Base-by-base conservation (phyloP, 305 asterid genomes). In the Rubia tinctorum region DNA sequence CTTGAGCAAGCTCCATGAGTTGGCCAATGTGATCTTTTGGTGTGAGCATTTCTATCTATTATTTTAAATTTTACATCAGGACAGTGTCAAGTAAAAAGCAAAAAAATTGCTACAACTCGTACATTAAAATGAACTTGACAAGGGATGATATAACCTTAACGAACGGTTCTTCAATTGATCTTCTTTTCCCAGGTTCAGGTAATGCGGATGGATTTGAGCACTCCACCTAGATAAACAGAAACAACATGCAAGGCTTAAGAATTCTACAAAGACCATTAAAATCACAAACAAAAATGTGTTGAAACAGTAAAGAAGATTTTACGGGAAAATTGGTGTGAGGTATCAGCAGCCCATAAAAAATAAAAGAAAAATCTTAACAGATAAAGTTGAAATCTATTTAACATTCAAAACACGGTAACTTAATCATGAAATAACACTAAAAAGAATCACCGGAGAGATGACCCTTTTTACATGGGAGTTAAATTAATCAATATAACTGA, bases 1-100 rank as follows among this genome's bases (percentile, higher is more conserved):
- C 99, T 89, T 95, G 99, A 74, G 99, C 90, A 79, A 95, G 98
- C 86, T 95, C 99, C 99, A 95, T 95, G 44, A 90, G 88, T 44
- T 96, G 82, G 82, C 99, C 99, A 77, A 95, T 92, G 81, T 89
- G 89, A 71, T 91, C 98, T 85, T 92, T 95, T 73, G 99, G 99
- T 30, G 98, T 90, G 75, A 95, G 96, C 90, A 95, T 69, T 81
- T 95, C 99, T 77, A 95, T 89, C 99, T 95, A 87, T 63, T 82
- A 64, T 80, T 73, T 64, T 8, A 56, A 78, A 67, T 79, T 44
- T 58, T 67, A 69, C 53, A 78, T 66, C 42, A 53, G 60, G 55
- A 76, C 71, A 77, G 71, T 66, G 45, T 51, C 76, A 76, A 76
- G 72, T 68, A 69, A 68, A 23, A 37, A 65, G 72, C 42, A 18